Evolutionary conservation across 2,329 filamentous ascomycete species (phyloP).

Genomic region (Cladobotryum protrusum): DNA sequence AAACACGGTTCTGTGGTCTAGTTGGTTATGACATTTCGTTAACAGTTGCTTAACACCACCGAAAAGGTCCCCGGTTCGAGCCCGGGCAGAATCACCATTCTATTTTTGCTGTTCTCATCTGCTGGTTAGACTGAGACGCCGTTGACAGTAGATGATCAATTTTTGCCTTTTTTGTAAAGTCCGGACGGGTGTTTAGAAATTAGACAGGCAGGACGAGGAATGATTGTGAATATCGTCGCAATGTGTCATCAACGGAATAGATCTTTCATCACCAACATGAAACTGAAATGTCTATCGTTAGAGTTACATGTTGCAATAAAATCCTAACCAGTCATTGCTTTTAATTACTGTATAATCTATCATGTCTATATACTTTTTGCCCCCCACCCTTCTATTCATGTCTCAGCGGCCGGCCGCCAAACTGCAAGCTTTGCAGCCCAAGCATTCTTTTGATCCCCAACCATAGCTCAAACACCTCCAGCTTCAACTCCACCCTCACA

Average conservation of each 20-base stretch:
- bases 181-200: too few species aligned
- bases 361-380: conserved; percentile 3
- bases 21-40: conserved; percentile 24
- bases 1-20: conserved; percentile 21
- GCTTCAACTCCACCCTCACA: conserved; percentile 55
- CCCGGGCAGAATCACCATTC: conserved; percentile 21
- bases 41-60: conserved; percentile 17
- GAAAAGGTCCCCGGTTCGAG: conserved; percentile 25
- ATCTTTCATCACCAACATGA: too few species aligned
- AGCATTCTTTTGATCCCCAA: conserved; percentile 46
- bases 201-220: too few species aligned
- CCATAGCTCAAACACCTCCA: conserved; percentile 59
- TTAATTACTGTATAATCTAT: conserved; percentile 8
- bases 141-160: neutral
- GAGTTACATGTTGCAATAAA: too few species aligned
- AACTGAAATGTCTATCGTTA: too few species aligned
- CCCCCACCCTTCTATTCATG: conserved; percentile 2
- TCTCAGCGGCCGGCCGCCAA: conserved; percentile 20
- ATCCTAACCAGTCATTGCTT: neutral
- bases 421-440: conserved; percentile 24
- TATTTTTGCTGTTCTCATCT: conserved; percentile 10
- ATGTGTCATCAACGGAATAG: too few species aligned
- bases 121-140: too few species aligned
- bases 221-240: too few species aligned
- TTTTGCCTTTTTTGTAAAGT: conserved; percentile 4